Percentiles rank a stretch among this genome's conserved stretches.
phyloP scores from a whole-genome alignment of 768 basidiomycete genomes.

The Artomyces pyxidatus region DNA sequence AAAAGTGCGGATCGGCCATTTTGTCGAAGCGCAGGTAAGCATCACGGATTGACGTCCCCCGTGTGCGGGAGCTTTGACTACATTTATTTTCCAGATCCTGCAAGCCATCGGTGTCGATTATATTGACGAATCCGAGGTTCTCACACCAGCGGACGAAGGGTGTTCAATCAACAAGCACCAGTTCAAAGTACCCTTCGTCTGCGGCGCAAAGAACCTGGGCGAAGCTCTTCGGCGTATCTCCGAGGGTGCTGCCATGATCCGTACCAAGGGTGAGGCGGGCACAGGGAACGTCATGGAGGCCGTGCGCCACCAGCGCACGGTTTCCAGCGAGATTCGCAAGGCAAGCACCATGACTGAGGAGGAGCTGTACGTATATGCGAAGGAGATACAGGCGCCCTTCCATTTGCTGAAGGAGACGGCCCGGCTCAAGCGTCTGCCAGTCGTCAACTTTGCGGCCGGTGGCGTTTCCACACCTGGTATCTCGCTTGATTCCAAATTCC shows the following conservation, averaged over 20 bases:
- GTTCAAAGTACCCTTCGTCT: constrained; percentile 94
- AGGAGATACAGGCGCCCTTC: constrained; percentile 88
- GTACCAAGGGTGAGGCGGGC: constrained; percentile 91
- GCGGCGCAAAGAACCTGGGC: constrained; percentile 89
- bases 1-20: neutral
- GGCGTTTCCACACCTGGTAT: constrained; percentile 86
- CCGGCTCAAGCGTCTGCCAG: constrained; percentile 84
- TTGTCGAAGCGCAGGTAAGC: neutral
- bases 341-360: constrained; percentile 88
- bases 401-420: constrained; percentile 95
- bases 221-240: constrained; percentile 94
- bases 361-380: constrained; percentile 89
- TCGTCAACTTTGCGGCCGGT: constrained; percentile 95
- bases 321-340: constrained; percentile 77
- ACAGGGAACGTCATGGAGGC: constrained; percentile 91
- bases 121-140: constrained; percentile 89
- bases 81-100: constrained; percentile 54
- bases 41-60: neutral
- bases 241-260: constrained; percentile 96
- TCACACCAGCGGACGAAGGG: constrained; percentile 94
- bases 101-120: constrained; percentile 95
- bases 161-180: constrained; percentile 95
- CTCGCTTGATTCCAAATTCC: constrained; percentile 14
- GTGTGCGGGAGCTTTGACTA: neutral
- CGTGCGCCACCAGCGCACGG: constrained; percentile 82